phyloP scores from a whole-genome alignment of 352 stramenopile genomes.

The Pythium apleroticum region DNA sequence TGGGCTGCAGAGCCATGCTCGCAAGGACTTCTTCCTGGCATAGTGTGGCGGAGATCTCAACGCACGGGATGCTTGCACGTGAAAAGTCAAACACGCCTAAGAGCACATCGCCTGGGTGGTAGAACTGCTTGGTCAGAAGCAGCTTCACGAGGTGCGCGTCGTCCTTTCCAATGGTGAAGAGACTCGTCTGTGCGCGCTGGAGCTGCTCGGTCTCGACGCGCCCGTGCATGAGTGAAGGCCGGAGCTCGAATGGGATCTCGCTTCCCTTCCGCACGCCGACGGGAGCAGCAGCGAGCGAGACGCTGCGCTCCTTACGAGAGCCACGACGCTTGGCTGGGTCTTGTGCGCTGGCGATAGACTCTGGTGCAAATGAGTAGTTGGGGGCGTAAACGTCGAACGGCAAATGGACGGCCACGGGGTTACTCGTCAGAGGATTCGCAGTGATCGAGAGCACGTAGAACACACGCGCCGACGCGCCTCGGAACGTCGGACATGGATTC shows the following conservation, averaged over 20 bases:
- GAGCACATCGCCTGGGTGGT: slow-evolving; percentile 58
- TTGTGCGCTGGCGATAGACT: slow-evolving; percentile 23
- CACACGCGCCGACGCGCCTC: slow-evolving; percentile 50
- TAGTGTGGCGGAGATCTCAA: slow-evolving; percentile 46
- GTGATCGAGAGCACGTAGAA: slow-evolving; percentile 68
- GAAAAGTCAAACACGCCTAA: slow-evolving; percentile 65
- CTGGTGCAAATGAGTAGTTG: slow-evolving; percentile 46
- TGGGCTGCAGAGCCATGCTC: slow-evolving; percentile 52
- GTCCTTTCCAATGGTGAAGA: slow-evolving; percentile 74
- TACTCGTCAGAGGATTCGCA: slow-evolving; percentile 24
- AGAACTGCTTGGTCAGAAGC: slow-evolving; percentile 62
- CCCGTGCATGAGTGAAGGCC: slow-evolving; percentile 62
- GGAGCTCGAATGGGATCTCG: slow-evolving; percentile 67
- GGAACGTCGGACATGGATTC: slow-evolving; percentile 55
- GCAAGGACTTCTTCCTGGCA: slow-evolving; percentile 54
- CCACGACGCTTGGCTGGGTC: not conserved
- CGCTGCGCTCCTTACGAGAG: slow-evolving; percentile 30
- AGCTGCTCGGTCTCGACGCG: slow-evolving; percentile 60
- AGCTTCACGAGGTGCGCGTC: slow-evolving; percentile 59
- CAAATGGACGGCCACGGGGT: slow-evolving; percentile 45
- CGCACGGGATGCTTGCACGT: slow-evolving; percentile 50
- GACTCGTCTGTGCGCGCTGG: slow-evolving; percentile 57
- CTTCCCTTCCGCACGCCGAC: slow-evolving; percentile 58
- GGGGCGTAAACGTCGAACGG: slow-evolving; percentile 63
- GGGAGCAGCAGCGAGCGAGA: slow-evolving; percentile 34